These are phyloP conservation scores for Aspergillus novofumigatus DNA, from an alignment of 2,329 filamentous ascomycete species.

Conservation along the genomic window DNA sequence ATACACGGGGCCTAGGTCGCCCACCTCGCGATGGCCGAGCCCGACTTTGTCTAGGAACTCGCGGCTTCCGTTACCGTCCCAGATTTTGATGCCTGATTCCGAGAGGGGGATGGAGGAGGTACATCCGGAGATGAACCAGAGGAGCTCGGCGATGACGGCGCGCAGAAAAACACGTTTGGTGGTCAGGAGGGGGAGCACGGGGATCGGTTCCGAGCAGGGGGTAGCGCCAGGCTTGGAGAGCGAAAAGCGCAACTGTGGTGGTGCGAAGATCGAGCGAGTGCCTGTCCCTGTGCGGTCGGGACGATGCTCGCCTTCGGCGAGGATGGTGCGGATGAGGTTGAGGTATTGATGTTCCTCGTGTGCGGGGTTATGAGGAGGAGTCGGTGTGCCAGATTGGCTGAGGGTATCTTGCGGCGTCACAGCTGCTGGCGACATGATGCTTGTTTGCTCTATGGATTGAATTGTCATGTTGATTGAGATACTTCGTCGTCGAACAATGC, in stretches of 20 bases:
- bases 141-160: conserved; percentile 83
- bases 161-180: conserved; percentile 95
- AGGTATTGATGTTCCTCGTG: conserved; percentile 97
- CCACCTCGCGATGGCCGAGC: conserved; percentile 72
- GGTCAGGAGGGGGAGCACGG: conserved; percentile 85
- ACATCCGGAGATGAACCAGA: conserved; percentile 88
- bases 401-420: neutral
- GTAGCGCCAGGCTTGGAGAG: conserved; percentile 58
- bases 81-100: conserved; percentile 85
- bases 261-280: conserved; percentile 84
- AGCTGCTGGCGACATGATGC: neutral
- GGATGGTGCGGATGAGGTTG: conserved; percentile 78
- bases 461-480: neutral
- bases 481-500: neutral
- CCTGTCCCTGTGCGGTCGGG: conserved; percentile 93
- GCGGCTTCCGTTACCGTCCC: conserved; percentile 94
- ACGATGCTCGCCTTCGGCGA: conserved; percentile 77
- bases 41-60: conserved; percentile 85
- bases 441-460: neutral
- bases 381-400: conserved; percentile 1
- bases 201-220: conserved; percentile 42
- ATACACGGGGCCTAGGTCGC: conserved; percentile 92
- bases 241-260: conserved; percentile 77
- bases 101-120: conserved; percentile 76
- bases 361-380: conserved; percentile 24